Conservation (phyloP, 106 monocot genomes). For the Acorus calamus region DNA sequence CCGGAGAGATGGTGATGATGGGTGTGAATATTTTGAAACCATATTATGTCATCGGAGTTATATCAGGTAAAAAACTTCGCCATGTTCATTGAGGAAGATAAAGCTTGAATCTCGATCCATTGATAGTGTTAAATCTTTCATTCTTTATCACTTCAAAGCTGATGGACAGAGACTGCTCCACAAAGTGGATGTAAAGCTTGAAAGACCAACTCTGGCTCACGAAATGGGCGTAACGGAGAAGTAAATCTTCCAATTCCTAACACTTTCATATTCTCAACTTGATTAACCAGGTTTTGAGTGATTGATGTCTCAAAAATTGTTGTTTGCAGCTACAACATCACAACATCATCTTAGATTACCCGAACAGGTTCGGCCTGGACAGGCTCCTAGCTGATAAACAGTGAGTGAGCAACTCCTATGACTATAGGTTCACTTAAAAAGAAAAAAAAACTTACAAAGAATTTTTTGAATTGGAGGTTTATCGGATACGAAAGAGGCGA, state of each 20-base stretch:
- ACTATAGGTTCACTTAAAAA: no score
- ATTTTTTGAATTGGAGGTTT: slow-evolving; percentile 12
- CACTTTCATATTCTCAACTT: no score
- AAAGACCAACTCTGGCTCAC: slow-evolving; percentile 6
- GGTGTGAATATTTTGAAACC: slow-evolving; percentile 5
- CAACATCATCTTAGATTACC: no score
- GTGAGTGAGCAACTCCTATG: no score
- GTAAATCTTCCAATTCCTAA: not conserved
- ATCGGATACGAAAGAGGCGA: slow-evolving; percentile 40
- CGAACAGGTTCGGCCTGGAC: no score
- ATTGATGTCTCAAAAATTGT: no score
- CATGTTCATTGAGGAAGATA: not conserved
- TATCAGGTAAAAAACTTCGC: slow-evolving; percentile 12
- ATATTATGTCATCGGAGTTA: slow-evolving; percentile 10
- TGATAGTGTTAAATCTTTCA: not conserved
- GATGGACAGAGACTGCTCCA: slow-evolving; percentile 19
- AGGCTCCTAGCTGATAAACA: no score
- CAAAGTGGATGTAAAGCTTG: slow-evolving; percentile 17
- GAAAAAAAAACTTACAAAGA: no score
- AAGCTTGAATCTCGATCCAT: not conserved
- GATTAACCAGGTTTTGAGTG: no score
- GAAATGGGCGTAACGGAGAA: slow-evolving; percentile 19
- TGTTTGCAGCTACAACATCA: no score
- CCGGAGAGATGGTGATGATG: slow-evolving; percentile 17
- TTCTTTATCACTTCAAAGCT: slow-evolving; percentile 2